phyloP scores from a whole-genome alignment of 148 eudicot species.

The Vaccinium corymbosum region DNA sequence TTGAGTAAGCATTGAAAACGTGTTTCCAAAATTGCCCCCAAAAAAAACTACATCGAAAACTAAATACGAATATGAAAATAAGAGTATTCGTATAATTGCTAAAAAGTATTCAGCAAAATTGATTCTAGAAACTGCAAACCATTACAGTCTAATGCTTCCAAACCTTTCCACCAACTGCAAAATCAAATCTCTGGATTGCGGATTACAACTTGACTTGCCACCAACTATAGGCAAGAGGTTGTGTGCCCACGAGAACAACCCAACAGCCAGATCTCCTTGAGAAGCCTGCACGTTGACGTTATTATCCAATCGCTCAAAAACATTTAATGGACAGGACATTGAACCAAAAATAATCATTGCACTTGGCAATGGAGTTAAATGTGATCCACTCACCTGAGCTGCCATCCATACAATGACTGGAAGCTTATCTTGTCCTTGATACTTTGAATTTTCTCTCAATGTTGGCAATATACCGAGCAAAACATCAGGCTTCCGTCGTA shows the following conservation, averaged over 20 bases:
- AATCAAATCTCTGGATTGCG: slow-evolving; percentile 70
- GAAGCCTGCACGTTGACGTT: slow-evolving; percentile 43
- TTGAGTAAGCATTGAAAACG: background rate
- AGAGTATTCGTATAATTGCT: background rate
- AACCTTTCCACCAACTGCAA: slow-evolving; percentile 75
- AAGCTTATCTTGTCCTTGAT: slow-evolving; percentile 83
- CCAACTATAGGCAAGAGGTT: slow-evolving; percentile 56
- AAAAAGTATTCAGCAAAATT: background rate
- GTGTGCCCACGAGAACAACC: slow-evolving; percentile 71
- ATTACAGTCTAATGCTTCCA: background rate
- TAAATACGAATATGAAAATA: background rate
- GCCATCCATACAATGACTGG: slow-evolving; percentile 64
- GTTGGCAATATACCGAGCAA: slow-evolving; percentile 49
- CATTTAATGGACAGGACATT: background rate
- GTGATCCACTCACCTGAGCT: slow-evolving; percentile 48
- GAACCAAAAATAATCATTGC: background rate
- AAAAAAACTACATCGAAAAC: background rate
- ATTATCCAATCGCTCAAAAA: background rate
- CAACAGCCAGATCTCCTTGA: slow-evolving; percentile 71
- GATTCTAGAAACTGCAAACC: background rate
- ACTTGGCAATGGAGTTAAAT: background rate
- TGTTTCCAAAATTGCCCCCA: background rate
- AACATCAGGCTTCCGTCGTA: slow-evolving; percentile 76
- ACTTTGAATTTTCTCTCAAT: slow-evolving; percentile 56
- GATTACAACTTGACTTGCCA: slow-evolving; percentile 58